Percentiles rank a stretch among this genome's conserved stretches.
Conservation (phyloP, 257 asterid genomes). For the Misopates orontium region DNA sequence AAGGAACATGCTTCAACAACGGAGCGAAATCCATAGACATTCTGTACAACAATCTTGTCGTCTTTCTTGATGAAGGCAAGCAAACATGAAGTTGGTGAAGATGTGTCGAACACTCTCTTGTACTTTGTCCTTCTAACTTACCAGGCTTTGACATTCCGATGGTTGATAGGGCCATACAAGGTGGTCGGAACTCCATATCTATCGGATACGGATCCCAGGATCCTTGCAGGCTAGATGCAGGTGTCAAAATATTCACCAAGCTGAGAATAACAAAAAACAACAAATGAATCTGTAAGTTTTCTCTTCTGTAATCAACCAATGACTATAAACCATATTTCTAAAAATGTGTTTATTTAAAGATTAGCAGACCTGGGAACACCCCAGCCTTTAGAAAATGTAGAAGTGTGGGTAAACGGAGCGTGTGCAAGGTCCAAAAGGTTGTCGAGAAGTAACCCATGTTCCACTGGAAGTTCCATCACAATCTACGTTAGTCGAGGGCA, state of each 20-base stretch:
- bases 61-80: conserved; percentile 79
- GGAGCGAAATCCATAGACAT: conserved; percentile 99
- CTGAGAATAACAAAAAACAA: conserved; percentile 42
- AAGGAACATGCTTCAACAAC: conserved; percentile 72
- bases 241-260: conserved; percentile 91
- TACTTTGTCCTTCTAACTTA: conserved; percentile 74
- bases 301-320: neutral
- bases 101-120: conserved; percentile 77
- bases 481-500: conserved; percentile 46
- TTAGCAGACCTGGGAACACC: conserved; percentile 70
- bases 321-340: too few relatives aligned
- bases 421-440: conserved; percentile 97
- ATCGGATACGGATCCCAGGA: conserved; percentile 98
- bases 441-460: conserved; percentile 89
- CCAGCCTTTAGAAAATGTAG: conserved; percentile 98
- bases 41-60: conserved; percentile 86
- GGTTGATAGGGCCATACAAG: conserved; percentile 90
- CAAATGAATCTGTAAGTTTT: conserved; percentile 1
- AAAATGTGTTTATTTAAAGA: neutral
- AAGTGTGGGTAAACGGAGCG: conserved; percentile 95
- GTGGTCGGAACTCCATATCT: conserved; percentile 92
- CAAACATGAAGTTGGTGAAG: conserved; percentile 97
- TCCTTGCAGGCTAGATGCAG: conserved; percentile 79
- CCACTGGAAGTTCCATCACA: conserved; percentile 93
- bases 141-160: conserved; percentile 96